These are phyloP conservation scores for Aspergillus panamensis DNA, from an alignment of 495 filamentous ascomycete genomes.

Conservation along the genomic window DNA sequence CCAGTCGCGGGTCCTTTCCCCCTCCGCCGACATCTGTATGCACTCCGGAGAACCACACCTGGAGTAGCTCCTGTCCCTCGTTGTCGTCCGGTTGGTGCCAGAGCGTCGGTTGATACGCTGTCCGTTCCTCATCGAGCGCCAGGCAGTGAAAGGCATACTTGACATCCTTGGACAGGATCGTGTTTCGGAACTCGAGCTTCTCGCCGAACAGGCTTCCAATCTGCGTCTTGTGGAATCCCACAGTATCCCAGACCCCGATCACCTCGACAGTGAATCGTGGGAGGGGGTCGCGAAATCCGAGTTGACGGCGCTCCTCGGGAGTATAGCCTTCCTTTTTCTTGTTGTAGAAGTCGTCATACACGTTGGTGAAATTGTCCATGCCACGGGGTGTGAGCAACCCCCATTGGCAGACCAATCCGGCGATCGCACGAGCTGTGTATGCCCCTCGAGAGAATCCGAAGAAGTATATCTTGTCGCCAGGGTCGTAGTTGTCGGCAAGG, in stretches of 20 bases:
- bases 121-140: conserved; percentile 54
- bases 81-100: conserved; percentile 42
- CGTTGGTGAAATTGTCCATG: conserved; percentile 41
- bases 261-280: conserved; percentile 41
- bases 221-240: conserved; percentile 43
- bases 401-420: conserved; percentile 51
- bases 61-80: conserved; percentile 32
- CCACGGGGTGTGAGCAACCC: conserved; percentile 44
- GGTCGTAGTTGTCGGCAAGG: conserved; percentile 47
- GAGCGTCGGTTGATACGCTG: conserved; percentile 51
- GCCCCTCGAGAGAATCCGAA: conserved; percentile 61
- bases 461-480: conserved; percentile 56
- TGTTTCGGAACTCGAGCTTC: conserved; percentile 30
- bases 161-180: conserved; percentile 37
- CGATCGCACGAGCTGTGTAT: conserved; percentile 54
- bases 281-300: conserved; percentile 19
- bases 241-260: conserved; percentile 60
- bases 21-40: conserved; percentile 54
- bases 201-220: conserved; percentile 22
- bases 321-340: conserved; percentile 26
- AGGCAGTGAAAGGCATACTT: conserved; percentile 59
- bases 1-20: conserved; percentile 30
- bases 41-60: conserved; percentile 57
- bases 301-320: conserved; percentile 16
- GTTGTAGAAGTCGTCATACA: conserved; percentile 49